Evolutionary conservation across 768 basidiomycete species (phyloP).

Genomic region (Boletus tomentosulus): DNA sequence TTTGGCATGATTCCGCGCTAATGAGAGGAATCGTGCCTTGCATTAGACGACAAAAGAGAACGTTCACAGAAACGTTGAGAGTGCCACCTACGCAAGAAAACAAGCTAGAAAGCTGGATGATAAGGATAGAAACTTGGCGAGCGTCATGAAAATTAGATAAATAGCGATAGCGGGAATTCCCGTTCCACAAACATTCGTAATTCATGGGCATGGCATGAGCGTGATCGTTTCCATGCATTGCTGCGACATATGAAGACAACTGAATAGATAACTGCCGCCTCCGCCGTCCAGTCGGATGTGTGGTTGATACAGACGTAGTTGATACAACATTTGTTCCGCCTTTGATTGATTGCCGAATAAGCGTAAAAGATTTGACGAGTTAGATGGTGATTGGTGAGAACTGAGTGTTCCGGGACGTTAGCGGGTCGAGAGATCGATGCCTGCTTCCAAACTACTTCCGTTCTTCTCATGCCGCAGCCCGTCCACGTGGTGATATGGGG

Average conservation of each 20-base stretch:
- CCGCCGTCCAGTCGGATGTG: constrained; percentile 21
- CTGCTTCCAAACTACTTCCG: constrained; percentile 24
- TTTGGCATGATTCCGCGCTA: constrained; percentile 1
- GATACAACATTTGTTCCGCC: constrained; percentile 32
- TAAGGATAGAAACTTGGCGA: constrained; percentile 25
- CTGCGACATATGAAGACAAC: constrained; percentile 27
- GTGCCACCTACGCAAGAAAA: constrained; percentile 14
- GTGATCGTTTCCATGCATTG: constrained; percentile 19
- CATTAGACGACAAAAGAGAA: constrained; percentile 1
- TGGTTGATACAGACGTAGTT: constrained; percentile 35
- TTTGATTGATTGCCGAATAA: constrained; percentile 21
- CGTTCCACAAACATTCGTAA: constrained; percentile 27
- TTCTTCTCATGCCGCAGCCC: constrained; percentile 25
- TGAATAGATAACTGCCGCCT: constrained; percentile 27
- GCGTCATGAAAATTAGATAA: constrained; percentile 18
- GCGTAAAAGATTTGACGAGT: constrained; percentile 13
- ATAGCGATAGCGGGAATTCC: constrained; percentile 10
- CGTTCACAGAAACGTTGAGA: constrained; percentile 3
- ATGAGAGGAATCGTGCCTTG: constrained; percentile 3
- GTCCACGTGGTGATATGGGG: constrained; percentile 17
- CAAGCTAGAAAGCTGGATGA: constrained; percentile 21
- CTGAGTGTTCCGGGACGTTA: constrained; percentile 12
- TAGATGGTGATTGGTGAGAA: constrained; percentile 6
- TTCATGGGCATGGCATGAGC: constrained; percentile 17
- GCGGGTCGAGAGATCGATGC: constrained; percentile 28